These are phyloP conservation scores for Psilocybe mexicana DNA, from an alignment of 1,284 basidiomycete genomes.

Conservation along the genomic window DNA sequence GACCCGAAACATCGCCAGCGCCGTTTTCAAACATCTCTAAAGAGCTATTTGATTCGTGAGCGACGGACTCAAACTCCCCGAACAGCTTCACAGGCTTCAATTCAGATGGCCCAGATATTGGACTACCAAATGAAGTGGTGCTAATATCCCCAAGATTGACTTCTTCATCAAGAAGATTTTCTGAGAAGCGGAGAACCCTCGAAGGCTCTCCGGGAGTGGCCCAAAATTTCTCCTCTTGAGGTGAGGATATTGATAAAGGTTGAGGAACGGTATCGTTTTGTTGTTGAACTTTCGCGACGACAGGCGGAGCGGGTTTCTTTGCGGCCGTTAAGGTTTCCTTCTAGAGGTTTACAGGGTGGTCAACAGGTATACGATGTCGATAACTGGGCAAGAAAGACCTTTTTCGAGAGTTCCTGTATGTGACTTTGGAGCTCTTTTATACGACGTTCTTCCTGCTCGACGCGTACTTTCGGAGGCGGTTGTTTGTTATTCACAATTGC, in stretches of 20 bases:
- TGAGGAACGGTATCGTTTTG: background rate
- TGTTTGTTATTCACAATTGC: conserved; percentile 31
- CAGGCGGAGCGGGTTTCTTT: conserved; percentile 22
- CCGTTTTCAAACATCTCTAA: background rate
- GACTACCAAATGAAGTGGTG: conserved; percentile 51
- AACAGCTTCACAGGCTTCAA: conserved; percentile 12
- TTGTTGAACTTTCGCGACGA: conserved; percentile 1
- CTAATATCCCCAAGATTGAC: conserved; percentile 58
- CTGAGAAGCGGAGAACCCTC: conserved; percentile 59
- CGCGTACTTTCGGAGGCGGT: conserved; percentile 41
- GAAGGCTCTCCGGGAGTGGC: conserved; percentile 55
- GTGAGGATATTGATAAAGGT: conserved; percentile 23
- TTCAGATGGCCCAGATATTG: conserved; percentile 27
- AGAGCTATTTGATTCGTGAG: conserved; percentile 1
- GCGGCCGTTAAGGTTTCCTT: conserved; percentile 16
- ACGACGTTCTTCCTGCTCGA: conserved; percentile 57
- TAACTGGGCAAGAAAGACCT: conserved; percentile 34
- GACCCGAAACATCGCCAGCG: background rate
- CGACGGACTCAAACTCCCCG: conserved; percentile 10
- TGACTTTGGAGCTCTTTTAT: conserved; percentile 55
- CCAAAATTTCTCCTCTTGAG: conserved; percentile 59
- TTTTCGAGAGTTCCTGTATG: conserved; percentile 47
- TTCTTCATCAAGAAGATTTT: conserved; percentile 64
- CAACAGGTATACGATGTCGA: conserved; percentile 29
- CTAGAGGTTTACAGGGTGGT: conserved; percentile 3